A percentile compares a stretch with the other conserved stretches of the same genome.
Conservation (phyloP, 768 basidiomycete species). For the Russula brevipes region DNA sequence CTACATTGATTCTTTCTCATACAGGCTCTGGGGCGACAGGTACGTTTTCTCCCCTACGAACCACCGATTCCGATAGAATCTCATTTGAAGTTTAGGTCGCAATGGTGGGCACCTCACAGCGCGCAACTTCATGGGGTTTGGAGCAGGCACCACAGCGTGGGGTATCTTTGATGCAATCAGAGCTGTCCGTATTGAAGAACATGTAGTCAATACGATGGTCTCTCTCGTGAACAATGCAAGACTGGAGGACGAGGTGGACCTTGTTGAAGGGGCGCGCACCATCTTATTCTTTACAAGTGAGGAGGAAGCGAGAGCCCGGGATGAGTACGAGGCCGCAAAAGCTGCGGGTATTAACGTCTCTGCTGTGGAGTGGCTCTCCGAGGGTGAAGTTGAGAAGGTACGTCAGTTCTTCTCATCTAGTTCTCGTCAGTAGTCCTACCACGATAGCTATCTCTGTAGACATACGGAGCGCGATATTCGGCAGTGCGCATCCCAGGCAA, state of each 20-base stretch:
- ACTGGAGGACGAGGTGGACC: constrained; percentile 50
- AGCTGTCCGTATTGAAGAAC: constrained; percentile 50
- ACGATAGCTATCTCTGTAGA: constrained; percentile 24
- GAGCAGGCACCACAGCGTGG: constrained; percentile 34
- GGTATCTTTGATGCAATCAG: constrained; percentile 53
- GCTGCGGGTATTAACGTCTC: constrained; percentile 47
- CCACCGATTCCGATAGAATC: neutral
- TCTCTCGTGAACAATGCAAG: constrained; percentile 43
- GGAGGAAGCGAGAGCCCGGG: constrained; percentile 37
- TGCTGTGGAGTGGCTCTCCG: constrained; percentile 42
- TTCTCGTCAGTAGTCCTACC: neutral
- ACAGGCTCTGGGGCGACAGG: constrained; percentile 76
- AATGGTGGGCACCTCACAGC: constrained; percentile 77
- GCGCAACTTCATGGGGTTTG: constrained; percentile 44
- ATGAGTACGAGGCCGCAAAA: constrained; percentile 50
- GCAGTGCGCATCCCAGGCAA: constrained; percentile 48
- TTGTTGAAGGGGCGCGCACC: constrained; percentile 54
- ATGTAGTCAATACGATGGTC: constrained; percentile 48
- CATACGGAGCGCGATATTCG: constrained; percentile 47
- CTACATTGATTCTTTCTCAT: neutral
- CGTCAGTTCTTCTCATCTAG: constrained; percentile 9
- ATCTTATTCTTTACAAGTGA: constrained; percentile 44
- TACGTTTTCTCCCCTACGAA: constrained; percentile 28
- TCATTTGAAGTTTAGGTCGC: constrained; percentile 42
- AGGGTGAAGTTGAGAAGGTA: constrained; percentile 47